Evolutionary conservation across 805 yeast species (phyloP).

Genomic region (Yamadazyma takamatsuzukensis): DNA sequence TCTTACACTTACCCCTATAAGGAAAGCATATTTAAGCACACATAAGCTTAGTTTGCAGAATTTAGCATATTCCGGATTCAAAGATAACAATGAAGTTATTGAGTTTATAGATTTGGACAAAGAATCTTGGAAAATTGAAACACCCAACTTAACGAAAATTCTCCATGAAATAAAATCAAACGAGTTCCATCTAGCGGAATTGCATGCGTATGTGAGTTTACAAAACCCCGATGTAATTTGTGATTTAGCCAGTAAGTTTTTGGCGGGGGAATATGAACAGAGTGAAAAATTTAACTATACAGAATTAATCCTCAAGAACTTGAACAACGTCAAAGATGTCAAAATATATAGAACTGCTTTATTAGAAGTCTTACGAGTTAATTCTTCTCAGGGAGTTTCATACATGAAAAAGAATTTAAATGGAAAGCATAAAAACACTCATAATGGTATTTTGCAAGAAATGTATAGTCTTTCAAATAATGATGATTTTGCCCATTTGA

Average conservation of each 20-base stretch:
- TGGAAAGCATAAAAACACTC: constrained; percentile 21
- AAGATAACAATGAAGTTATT: constrained; percentile 9
- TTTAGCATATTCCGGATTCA: constrained; percentile 10
- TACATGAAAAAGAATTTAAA: constrained; percentile 28
- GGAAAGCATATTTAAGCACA: constrained; percentile 3
- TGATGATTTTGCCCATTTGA: constrained; percentile 25
- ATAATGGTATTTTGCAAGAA: constrained; percentile 29
- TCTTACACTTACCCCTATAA: constrained; percentile 6
- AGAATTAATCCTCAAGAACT: constrained; percentile 7
- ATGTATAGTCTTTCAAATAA: constrained; percentile 17
- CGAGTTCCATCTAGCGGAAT: constrained; percentile 5
- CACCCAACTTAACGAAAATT: constrained; percentile 3
- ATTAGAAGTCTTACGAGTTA: constrained; percentile 27
- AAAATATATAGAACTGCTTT: constrained; percentile 27
- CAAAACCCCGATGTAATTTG: constrained; percentile 6
- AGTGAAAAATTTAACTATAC: constrained; percentile 1
- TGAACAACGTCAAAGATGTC: constrained; percentile 16
- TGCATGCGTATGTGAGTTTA: constrained; percentile 10
- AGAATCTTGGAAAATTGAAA: constrained; percentile 13
- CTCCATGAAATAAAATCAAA: constrained; percentile 4
- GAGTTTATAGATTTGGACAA: constrained; percentile 11
- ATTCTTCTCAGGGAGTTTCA: constrained; percentile 24
- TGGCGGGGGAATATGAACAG: constrained; percentile 2
- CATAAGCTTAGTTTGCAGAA: constrained; percentile 6
- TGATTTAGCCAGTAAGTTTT: constrained; percentile 3